A percentile compares a stretch with the other conserved stretches of the same genome.
phyloP scores from a whole-genome alignment of 192 early-diverging fungal species.

The Rhizoclosmatium globosum region DNA sequence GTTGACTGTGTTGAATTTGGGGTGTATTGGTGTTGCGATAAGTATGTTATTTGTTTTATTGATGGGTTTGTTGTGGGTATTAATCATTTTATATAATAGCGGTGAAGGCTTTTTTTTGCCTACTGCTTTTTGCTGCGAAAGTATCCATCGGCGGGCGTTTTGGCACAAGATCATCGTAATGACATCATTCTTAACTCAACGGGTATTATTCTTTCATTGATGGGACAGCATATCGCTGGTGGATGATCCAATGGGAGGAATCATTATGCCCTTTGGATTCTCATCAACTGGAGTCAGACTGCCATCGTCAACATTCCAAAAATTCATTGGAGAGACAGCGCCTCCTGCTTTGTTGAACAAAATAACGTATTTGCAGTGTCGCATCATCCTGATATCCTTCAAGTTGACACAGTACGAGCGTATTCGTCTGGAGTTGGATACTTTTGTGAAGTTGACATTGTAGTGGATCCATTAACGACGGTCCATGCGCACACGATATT shows the following conservation, averaged over 20 bases:
- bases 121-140: constrained; percentile 37
- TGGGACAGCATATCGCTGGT: constrained; percentile 66
- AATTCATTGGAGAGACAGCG: constrained; percentile 79
- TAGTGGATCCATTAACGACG: constrained; percentile 84
- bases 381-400: constrained; percentile 45
- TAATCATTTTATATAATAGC: background rate
- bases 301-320: constrained; percentile 72
- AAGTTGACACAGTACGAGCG: constrained; percentile 70
- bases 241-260: constrained; percentile 73
- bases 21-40: constrained; percentile 8
- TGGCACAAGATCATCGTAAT: constrained; percentile 81
- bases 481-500: constrained; percentile 89
- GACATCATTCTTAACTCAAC: constrained; percentile 74
- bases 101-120: background rate
- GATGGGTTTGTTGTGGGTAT: background rate
- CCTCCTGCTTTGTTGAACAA: constrained; percentile 80
- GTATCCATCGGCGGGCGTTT: constrained; percentile 68
- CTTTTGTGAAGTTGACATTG: constrained; percentile 97
- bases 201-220: constrained; percentile 66
- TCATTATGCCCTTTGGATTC: constrained; percentile 74
- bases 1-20: background rate
- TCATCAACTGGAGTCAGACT: constrained; percentile 69
- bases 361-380: constrained; percentile 78
- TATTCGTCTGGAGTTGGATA: constrained; percentile 90
- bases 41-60: background rate